Conservation (phyloP, 371 early-diverging fungal genomes). For the Lichtheimia hyalospora region DNA sequence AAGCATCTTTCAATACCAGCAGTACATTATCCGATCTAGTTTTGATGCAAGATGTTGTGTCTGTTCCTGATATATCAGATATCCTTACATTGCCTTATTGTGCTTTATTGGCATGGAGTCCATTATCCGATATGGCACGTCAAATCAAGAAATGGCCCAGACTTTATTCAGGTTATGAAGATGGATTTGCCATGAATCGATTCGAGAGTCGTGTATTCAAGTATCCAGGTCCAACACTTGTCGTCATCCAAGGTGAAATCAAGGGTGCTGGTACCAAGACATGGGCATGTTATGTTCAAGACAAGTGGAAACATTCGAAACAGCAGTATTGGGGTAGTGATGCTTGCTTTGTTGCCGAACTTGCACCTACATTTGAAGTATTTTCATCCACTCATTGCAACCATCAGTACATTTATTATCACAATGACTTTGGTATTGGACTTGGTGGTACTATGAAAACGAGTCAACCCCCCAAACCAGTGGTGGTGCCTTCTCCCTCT, state of each 20-base stretch:
- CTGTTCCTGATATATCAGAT: constrained; percentile 27
- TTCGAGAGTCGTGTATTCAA: constrained; percentile 65
- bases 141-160: constrained; percentile 38
- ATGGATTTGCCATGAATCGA: constrained; percentile 71
- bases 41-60: constrained; percentile 23
- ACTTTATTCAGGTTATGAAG: constrained; percentile 51
- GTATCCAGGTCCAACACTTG: constrained; percentile 63
- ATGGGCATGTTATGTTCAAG: constrained; percentile 53
- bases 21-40: constrained; percentile 15
- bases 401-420: constrained; percentile 50
- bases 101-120: constrained; percentile 47
- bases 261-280: constrained; percentile 15
- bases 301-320: constrained; percentile 60
- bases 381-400: constrained; percentile 42
- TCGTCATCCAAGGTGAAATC: constrained; percentile 41
- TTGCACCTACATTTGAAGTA: constrained; percentile 55
- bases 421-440: constrained; percentile 57
- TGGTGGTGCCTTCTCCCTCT: too few species aligned
- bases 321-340: constrained; percentile 53
- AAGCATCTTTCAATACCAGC: constrained; percentile 11
- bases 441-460: constrained; percentile 46
- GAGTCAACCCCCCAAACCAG: constrained; percentile 2
- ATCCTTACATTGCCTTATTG: constrained; percentile 40
- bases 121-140: constrained; percentile 32
- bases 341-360: constrained; percentile 55